Evolutionary conservation across 2,329 filamentous ascomycete species (phyloP), one percentile per base, ranked within the genome.

Genomic region (Sporothrix globosa): DNA sequence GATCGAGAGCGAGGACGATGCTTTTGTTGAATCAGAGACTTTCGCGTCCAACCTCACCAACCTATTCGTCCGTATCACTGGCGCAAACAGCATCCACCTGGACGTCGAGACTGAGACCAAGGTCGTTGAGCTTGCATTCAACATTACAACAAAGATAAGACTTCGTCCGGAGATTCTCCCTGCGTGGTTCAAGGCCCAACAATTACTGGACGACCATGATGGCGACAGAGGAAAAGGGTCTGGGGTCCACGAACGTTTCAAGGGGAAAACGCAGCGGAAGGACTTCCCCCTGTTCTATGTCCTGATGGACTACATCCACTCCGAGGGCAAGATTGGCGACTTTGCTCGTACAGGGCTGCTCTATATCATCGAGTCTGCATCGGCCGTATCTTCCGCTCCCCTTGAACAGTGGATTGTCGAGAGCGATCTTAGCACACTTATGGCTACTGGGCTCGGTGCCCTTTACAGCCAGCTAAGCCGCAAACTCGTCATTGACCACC

Each of bases 261-360:
- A 92, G 0, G 94, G 93, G 3, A 88, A 91, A 66, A 96, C 92
- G 6, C 91, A 96, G 77, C 91, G 93, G 78, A 92, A 93, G 74
- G 95, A 98, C 77, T 99, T 99, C 74, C 96, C 96, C 0, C 82
- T 99, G 1, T 98, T 97, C 81, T 98, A 98, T 78, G 87, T 98
- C 53, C 84, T 99, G 74, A 92, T 99, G 78, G 94, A 99, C 78
- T 97, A 97, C 78, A 96, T 99, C 68, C 95, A 99, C 77, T 91
- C 97, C 74, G 95, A 97, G 78, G 96, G 96, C 54, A 90, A 95
- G 70, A 91, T 96, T 21, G 96, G 96, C 14, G 96, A 99, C 80
- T 99, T 99, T 83, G 95, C 96, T 2, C 86, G 96, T 70, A 99
- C 96, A 0, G 96, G 96, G 0, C 80, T 99, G 73, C 85, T 99